Evolutionary conservation across 768 basidiomycete genomes (phyloP).

Genomic region (Tulasnella sp.): DNA sequence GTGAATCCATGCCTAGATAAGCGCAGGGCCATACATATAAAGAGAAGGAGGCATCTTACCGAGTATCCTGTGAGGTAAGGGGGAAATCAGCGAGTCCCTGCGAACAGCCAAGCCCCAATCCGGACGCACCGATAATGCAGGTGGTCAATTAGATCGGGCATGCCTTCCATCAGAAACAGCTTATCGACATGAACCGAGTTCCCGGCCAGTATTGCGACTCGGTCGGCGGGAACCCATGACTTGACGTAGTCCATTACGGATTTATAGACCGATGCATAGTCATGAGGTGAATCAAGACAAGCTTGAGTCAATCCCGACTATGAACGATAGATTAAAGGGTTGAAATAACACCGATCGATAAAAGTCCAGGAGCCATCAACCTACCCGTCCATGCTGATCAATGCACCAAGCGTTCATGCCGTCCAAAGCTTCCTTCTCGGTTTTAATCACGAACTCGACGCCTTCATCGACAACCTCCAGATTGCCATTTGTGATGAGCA

Average conservation of each 20-base stretch:
- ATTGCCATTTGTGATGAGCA: constrained; percentile 83
- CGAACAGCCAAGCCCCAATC: constrained; percentile 28
- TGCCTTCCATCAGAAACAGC: constrained; percentile 64
- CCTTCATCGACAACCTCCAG: constrained; percentile 78
- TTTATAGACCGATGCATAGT: constrained; percentile 54
- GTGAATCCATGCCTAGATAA: background rate
- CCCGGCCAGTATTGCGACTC: constrained; percentile 71
- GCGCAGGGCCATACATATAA: background rate
- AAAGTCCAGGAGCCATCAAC: too few relatives aligned
- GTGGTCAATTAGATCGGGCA: constrained; percentile 72
- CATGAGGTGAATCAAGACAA: constrained; percentile 67
- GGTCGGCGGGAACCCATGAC: constrained; percentile 70
- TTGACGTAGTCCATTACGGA: constrained; percentile 73
- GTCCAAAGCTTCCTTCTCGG: constrained; percentile 66
- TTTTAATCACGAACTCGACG: constrained; percentile 67
- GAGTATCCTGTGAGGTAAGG: constrained; percentile 50
- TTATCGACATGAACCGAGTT: constrained; percentile 82
- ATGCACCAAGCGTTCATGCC: constrained; percentile 84
- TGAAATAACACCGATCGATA: background rate
- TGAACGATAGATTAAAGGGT: background rate
- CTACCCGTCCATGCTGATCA: constrained; percentile 71
- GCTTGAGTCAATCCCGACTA: constrained; percentile 80
- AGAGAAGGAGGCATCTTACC: constrained; percentile 47
- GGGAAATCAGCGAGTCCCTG: constrained; percentile 71
- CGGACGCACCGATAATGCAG: constrained; percentile 39